A percentile compares a stretch with the other conserved stretches of the same genome.
Conservation (phyloP, 192 early-diverging fungal species). For the Umbelopsis ramanniana region DNA sequence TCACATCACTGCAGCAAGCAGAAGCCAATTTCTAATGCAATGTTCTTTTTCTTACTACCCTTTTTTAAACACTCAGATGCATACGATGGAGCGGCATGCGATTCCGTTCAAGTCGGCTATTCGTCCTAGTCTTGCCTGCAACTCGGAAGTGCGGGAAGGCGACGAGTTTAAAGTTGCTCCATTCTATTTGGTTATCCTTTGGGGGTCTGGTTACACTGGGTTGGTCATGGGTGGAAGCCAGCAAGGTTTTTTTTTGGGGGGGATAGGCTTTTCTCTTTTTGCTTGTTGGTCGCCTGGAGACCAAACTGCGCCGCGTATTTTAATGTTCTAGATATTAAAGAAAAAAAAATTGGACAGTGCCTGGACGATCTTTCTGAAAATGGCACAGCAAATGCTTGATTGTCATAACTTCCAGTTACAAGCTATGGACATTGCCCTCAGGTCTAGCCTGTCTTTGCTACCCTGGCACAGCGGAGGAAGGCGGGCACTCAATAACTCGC, state of each 20-base stretch:
- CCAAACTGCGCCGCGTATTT: neutral
- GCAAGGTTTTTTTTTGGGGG: neutral
- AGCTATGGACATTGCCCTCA: no score
- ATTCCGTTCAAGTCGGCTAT: neutral
- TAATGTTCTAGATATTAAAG: neutral
- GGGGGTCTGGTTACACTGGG: slow-evolving; percentile 16
- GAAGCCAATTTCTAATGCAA: no score
- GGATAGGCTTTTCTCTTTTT: neutral
- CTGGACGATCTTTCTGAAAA: neutral
- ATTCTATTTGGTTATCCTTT: slow-evolving; percentile 6
- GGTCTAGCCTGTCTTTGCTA: no score
- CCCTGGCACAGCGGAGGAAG: neutral
- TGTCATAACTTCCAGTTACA: neutral
- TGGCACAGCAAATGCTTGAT: neutral
- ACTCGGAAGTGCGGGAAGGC: neutral
- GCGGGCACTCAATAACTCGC: neutral
- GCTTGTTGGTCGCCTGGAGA: no score
- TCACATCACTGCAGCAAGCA: no score
- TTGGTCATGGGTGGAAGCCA: slow-evolving; percentile 11
- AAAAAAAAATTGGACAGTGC: neutral
- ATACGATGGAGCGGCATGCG: neutral
- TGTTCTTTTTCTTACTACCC: no score
- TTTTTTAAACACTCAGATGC: no score
- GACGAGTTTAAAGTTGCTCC: slow-evolving; percentile 21
- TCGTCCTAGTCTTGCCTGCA: neutral